Conservation (phyloP, 169 alveolate genomes). For the Cytauxzoon felis region DNA sequence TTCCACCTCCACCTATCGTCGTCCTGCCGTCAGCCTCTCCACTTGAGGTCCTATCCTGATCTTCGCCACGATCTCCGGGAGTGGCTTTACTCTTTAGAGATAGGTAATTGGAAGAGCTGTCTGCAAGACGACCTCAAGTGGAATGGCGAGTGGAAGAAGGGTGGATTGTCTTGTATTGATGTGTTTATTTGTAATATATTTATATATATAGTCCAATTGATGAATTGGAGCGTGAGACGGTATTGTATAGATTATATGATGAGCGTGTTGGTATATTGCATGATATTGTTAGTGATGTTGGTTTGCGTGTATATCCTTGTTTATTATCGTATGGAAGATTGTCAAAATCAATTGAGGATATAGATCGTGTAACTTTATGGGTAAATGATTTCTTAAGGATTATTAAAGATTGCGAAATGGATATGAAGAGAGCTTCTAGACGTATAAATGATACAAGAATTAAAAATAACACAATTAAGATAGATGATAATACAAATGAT, state of each 20-base stretch:
- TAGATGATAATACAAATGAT: background rate
- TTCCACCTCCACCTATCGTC: too few relatives aligned
- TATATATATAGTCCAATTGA: slow-evolving; percentile 32
- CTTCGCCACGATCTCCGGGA: too few relatives aligned
- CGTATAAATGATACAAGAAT: slow-evolving; percentile 7
- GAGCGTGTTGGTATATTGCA: background rate
- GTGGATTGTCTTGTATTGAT: background rate
- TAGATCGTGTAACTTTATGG: slow-evolving; percentile 15
- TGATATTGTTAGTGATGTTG: background rate
- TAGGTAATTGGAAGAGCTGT: too few relatives aligned
- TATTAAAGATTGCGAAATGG: slow-evolving; percentile 56
- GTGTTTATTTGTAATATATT: background rate
- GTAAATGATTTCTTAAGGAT: slow-evolving; percentile 44
- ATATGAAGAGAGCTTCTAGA: slow-evolving; percentile 50
- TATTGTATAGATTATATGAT: background rate
- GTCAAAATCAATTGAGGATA: too few relatives aligned
- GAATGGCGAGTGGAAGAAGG: too few relatives aligned
- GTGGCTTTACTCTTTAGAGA: too few relatives aligned
- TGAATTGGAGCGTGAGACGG: slow-evolving; percentile 32
- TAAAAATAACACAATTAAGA: background rate
- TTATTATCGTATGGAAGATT: slow-evolving; percentile 17
- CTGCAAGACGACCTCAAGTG: too few relatives aligned
- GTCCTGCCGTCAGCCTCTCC: background rate
- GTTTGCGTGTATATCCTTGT: slow-evolving; percentile 13
- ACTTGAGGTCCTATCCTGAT: too few relatives aligned